Evolutionary conservation across 805 yeast species (phyloP), one percentile per base, ranked within the genome.

Genomic region (Yarrowia sp.): DNA sequence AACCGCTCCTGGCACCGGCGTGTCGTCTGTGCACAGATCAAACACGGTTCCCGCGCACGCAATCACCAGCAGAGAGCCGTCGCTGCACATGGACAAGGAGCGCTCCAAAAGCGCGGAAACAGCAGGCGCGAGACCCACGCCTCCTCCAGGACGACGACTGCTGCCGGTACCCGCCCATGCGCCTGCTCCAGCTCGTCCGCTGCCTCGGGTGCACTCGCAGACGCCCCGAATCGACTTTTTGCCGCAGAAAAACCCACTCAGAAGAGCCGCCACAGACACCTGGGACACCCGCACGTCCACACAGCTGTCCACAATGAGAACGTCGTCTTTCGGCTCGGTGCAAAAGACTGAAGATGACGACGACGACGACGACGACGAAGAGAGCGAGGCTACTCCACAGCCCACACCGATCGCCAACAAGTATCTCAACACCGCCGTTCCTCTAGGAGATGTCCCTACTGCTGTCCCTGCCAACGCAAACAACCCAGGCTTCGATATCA

Each of bases 351-450:
- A 20, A 13, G 44, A 53, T 17, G 60, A 38, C 17, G 24, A 36
- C 0, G 46, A 39, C 20, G 60, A 39, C 20, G 60, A 39, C 13
- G 44, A 39, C 6, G 44, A 15, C 7, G 61, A 55, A 1, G 34
- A 8, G 13, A 12, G 12, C 46, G 61, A 55, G 7, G 15, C 58
- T 1, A 52, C 61, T 9, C 61, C 61, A 2, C 46, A 55, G 30
- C 61, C 61, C 44, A 55, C 61, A 15, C 61, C 61, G 15, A 55
- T 55, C 15, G 61, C 61, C 19, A 55, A 55, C 61, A 55, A 55
- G 61, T 55, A 55, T 20, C 61, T 55, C 36, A 55, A 55, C 61
- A 55, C 61, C 5, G 61, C 61, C 10, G 34, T 24, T 1, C 61
- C 61, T 4, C 8, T 14, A 14, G 61, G 33, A 14, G 30, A 52